Evolutionary conservation across 1,284 basidiomycete genomes (phyloP), one percentile per base, ranked within the genome.

Genomic region (Caloboletus firmus): DNA sequence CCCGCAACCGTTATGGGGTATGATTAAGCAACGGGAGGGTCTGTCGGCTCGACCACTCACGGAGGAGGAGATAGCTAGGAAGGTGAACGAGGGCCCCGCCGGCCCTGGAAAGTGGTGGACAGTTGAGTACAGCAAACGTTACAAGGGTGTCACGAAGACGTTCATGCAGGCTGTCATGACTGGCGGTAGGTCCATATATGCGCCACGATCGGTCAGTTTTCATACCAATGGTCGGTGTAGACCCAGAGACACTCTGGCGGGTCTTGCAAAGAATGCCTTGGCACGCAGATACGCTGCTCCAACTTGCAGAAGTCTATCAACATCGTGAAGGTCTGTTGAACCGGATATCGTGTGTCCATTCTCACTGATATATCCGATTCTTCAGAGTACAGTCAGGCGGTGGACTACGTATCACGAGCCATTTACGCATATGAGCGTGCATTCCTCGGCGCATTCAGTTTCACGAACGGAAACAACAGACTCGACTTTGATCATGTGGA

Each of bases 221-320:
- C 36, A 56, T 22, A 28, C 31, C 20, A 22, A 36, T 20, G 12
- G 12, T 2, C 2, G 17, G 6, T n/a, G 13, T 58, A 89, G 89
- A 90, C 63, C 87, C 87, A 0, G 81, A 88, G 55, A 82, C 82
- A 0, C 79, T 90, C 45, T 84, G 78, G 69, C 74, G 78, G 20
- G 72, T 90, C 10, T 56, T 88, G 15, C 72, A 78, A 15, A 76
- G 74, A 41, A 75, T 84, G 40, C 86, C 85, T 1, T 97, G 93
- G 82, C 95, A 97, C 63, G 90, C 87, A 2, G 95, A 98, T 70
- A 95, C 94, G 0, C 76, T 95, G 1, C 78, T 97, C 2, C 94
- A 97, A 65, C 77, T 96, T 24, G 86, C 90, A 2, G 90, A 92
- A 65, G 81, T 95, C 3, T 91, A 87, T 66, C 80, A 87, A 35